phyloP scores from a whole-genome alignment of 2,329 filamentous ascomycete species.

The Grosmannia clavigera region DNA sequence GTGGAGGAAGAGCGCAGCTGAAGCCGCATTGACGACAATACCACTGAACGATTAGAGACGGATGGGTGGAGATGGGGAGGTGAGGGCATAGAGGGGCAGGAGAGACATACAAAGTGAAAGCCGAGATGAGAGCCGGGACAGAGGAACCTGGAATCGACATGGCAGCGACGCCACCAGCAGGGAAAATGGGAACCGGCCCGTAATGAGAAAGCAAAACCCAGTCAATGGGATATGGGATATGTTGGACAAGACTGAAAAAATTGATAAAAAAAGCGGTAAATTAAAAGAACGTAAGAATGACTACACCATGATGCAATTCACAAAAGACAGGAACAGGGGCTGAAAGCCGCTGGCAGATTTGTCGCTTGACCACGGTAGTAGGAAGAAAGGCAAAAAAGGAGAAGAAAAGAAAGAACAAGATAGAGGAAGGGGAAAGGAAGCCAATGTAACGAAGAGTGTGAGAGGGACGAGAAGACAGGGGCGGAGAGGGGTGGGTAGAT shows the following conservation, averaged over 20 bases:
- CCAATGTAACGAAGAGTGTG: slow-evolving; percentile 3
- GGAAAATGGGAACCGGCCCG: slow-evolving; percentile 12
- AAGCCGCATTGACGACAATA: slow-evolving; percentile 39
- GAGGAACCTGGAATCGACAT: slow-evolving; percentile 34
- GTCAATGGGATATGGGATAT: slow-evolving; percentile 31
- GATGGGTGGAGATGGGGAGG: slow-evolving; percentile 8
- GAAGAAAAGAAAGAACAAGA: background rate
- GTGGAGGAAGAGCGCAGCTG: slow-evolving; percentile 32
- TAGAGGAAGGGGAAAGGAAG: slow-evolving; percentile 10
- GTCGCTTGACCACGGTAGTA: background rate
- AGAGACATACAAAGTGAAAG: slow-evolving; percentile 40
- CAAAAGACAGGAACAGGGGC: slow-evolving; percentile 13
- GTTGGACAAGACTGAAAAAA: slow-evolving; percentile 3
- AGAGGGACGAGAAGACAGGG: slow-evolving; percentile 1
- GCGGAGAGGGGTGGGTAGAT: background rate
- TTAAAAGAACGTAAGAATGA: background rate
- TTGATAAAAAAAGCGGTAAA: background rate
- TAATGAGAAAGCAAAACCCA: slow-evolving; percentile 25
- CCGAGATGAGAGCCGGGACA: slow-evolving; percentile 36
- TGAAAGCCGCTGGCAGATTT: background rate
- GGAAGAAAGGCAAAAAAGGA: background rate
- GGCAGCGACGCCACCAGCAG: slow-evolving; percentile 18
- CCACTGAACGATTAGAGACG: slow-evolving; percentile 25
- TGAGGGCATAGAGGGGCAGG: background rate
- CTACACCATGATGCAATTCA: slow-evolving; percentile 10